Evolutionary conservation across 2,329 filamentous ascomycete genomes (phyloP).

Genomic region (Aspergillus floridensis): DNA sequence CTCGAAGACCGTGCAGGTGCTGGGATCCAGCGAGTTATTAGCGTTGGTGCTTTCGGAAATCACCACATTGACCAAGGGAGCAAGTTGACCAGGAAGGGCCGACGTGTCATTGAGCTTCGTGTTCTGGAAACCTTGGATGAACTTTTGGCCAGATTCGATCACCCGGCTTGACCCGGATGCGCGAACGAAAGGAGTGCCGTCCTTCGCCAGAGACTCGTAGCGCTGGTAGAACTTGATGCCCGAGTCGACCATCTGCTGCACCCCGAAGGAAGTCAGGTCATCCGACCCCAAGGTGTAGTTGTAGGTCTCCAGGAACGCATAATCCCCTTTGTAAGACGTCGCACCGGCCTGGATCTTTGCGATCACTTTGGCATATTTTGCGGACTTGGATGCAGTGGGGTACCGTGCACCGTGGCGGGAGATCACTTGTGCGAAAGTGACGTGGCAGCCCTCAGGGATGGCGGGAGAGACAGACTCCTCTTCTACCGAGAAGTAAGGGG

Average conservation of each 20-base stretch:
- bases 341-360: conserved; percentile 61
- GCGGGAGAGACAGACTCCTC: conserved; percentile 58
- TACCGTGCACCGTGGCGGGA: conserved; percentile 83
- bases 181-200: conserved; percentile 67
- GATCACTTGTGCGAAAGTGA: conserved; percentile 78
- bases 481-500: conserved; percentile 71
- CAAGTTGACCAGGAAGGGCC: conserved; percentile 45
- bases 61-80: conserved; percentile 63
- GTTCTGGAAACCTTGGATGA: conserved; percentile 69
- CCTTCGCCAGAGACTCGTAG: conserved; percentile 62
- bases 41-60: conserved; percentile 60
- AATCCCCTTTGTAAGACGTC: conserved; percentile 58
- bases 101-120: conserved; percentile 48
- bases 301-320: conserved; percentile 70
- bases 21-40: conserved; percentile 82
- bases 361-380: conserved; percentile 62
- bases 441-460: conserved; percentile 64
- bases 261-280: conserved; percentile 65
- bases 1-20: conserved; percentile 69
- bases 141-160: conserved; percentile 70
- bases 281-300: conserved; percentile 69
- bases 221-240: conserved; percentile 73
- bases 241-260: conserved; percentile 69
- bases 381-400: conserved; percentile 68
- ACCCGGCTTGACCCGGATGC: conserved; percentile 68